These are phyloP conservation scores for Penicillium coprophilum DNA, from an alignment of 495 filamentous ascomycete species.

Conservation along the genomic window DNA sequence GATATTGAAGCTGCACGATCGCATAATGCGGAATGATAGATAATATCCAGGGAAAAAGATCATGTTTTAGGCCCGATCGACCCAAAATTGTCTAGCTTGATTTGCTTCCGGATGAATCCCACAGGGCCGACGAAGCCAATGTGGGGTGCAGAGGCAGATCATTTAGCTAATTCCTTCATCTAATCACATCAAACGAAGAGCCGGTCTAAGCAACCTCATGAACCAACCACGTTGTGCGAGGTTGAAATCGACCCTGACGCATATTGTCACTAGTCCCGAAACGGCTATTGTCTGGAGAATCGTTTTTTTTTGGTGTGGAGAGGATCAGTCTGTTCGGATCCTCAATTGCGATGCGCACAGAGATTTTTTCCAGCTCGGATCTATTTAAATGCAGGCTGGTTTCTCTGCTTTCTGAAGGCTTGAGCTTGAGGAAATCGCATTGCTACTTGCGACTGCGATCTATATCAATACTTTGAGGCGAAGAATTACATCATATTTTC, in stretches of 20 bases:
- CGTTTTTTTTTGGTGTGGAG: slow-evolving; percentile 10
- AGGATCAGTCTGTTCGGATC: slow-evolving; percentile 2
- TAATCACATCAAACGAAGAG: slow-evolving; percentile 15
- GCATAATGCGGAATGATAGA: neutral
- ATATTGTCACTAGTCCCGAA: slow-evolving; percentile 27
- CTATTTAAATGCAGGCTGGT: neutral
- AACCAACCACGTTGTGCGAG: slow-evolving; percentile 10
- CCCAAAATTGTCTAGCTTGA: neutral
- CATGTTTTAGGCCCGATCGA: neutral
- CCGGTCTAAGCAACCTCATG: slow-evolving; percentile 3
- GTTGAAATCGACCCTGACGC: neutral
- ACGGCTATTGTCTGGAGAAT: slow-evolving; percentile 28
- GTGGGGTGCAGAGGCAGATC: slow-evolving; percentile 14
- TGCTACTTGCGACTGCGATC: neutral
- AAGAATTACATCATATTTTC: slow-evolving; percentile 18
- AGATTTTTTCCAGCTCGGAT: neutral
- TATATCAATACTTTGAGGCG: neutral
- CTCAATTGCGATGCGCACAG: neutral
- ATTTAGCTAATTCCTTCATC: slow-evolving; percentile 23
- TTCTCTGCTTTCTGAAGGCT: neutral
- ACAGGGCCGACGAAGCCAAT: neutral
- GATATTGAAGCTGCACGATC: neutral
- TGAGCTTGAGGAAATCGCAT: neutral
- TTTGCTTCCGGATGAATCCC: neutral
- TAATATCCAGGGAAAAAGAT: neutral